These are phyloP conservation scores for Biscogniauxia marginata DNA, from an alignment of 2,329 filamentous ascomycete species.

Conservation along the genomic window DNA sequence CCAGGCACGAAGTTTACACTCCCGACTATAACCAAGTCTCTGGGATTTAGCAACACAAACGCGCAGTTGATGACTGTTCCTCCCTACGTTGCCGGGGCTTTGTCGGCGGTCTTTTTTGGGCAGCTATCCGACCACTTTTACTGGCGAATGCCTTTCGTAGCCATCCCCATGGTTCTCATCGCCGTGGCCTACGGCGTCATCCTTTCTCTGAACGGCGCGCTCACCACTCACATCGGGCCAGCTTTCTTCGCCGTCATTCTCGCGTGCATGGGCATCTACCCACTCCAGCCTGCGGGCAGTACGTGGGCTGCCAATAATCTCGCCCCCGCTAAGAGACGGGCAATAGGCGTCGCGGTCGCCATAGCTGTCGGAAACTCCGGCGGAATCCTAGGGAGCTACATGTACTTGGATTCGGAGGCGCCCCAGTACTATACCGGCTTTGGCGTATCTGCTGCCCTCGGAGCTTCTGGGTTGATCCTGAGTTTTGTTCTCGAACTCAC, in stretches of 20 bases:
- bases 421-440: constrained; percentile 36
- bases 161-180: constrained; percentile 34
- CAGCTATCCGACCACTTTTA: constrained; percentile 37
- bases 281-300: constrained; percentile 40
- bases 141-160: constrained; percentile 40
- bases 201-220: constrained; percentile 33
- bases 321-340: constrained; percentile 37
- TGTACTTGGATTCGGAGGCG: constrained; percentile 31
- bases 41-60: constrained; percentile 32
- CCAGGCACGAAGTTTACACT: constrained; percentile 25
- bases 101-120: constrained; percentile 33
- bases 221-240: constrained; percentile 38
- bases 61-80: constrained; percentile 32
- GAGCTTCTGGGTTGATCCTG: constrained; percentile 13
- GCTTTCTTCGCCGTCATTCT: constrained; percentile 44
- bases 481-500: constrained; percentile 8
- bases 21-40: constrained; percentile 35
- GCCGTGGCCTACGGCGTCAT: constrained; percentile 38
- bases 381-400: constrained; percentile 36
- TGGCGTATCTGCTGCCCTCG: constrained; percentile 32
- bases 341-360: constrained; percentile 40
- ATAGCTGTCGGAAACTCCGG: constrained; percentile 41
- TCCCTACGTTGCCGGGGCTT: constrained; percentile 36
- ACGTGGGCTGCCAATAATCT: constrained; percentile 43
- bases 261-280: constrained; percentile 40